Evolutionary conservation across 1,284 basidiomycete species (phyloP), one percentile per base, ranked within the genome.

Genomic region (Ustilago sp.): DNA sequence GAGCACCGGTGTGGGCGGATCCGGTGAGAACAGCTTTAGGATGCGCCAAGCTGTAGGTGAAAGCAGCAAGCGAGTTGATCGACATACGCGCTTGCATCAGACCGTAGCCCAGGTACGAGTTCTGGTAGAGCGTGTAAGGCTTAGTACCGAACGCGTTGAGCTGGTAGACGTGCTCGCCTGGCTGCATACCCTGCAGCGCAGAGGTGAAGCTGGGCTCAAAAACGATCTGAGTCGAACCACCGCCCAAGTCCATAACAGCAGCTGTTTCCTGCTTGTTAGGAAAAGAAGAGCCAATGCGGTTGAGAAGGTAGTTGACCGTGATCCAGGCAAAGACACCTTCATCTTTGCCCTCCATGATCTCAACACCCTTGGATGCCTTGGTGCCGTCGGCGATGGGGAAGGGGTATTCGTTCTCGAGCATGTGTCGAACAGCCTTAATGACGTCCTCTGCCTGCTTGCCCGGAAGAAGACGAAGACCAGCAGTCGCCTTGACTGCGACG

Each of bases 301-400:
- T 80, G 32, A 85, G 59, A 23, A 86, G 79, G 87, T 98, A 98
- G 87, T 99, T 99, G 74, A 94, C 94, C 12, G 95, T 98, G 83
- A 98, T 95, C 96, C 96, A 99, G 19, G 95, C 95, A 86, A 94
- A 98, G 32, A 98, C 94, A 35, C 80, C 82, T 87, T 99, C 96
- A 84, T 98, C 95, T 81, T 91, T 92, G 19, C 96, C 96, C 80
- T 98, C 95, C 96, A 98, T 98, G 60, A 85, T 86, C 64, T 86
- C 81, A 35, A 85, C 76, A 28, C 83, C 83, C 47, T 73, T 77
- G n/a, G 48, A 47, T 11, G 38, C 63, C 11, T 65, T 62, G n/a
- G 56, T 45, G 2, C 80, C 79, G 45, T 86, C 84, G 1, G 83
- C 83, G 43, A 86, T 79, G 12, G 82, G 82, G 88, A 98, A 98